Percentiles rank a stretch among this genome's conserved stretches.
These are phyloP conservation scores for Bauhinia variegata DNA, from an alignment of 306 rosid genomes.

Conservation along the genomic window DNA sequence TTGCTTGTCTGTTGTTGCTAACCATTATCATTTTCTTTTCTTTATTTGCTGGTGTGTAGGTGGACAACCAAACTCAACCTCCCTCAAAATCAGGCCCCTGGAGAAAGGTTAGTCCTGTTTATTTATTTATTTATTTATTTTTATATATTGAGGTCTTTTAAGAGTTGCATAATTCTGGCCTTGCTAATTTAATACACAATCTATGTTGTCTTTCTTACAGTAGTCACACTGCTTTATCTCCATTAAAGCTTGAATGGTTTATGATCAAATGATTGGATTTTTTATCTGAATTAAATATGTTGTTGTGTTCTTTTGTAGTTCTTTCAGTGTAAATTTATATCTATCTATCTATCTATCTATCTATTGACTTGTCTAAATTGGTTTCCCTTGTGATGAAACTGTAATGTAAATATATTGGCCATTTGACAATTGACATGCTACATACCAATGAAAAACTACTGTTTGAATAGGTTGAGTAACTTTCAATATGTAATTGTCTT, in stretches of 20 bases:
- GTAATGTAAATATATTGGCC: conserved; percentile 19
- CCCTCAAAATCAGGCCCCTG: conserved; percentile 95
- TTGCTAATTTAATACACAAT: conserved; percentile 7
- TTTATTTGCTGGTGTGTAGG: conserved; percentile 50
- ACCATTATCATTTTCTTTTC: conserved; percentile 28
- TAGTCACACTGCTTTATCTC: conserved; percentile 23
- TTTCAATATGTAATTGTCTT: conserved; percentile 23
- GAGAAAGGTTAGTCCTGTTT: conserved; percentile 83
- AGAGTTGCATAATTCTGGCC: conserved; percentile 11
- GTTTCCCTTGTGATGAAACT: conserved; percentile 29
- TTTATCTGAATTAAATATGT: neutral
- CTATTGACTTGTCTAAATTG: neutral
- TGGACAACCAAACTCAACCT: conserved; percentile 69
- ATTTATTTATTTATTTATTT: conserved; percentile 29
- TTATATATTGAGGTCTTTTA: conserved; percentile 16
- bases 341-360: neutral
- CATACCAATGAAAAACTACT: conserved; percentile 19
- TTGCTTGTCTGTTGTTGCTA: conserved; percentile 35
- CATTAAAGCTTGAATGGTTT: conserved; percentile 27
- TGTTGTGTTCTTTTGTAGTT: conserved; percentile 1
- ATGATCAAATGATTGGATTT: conserved; percentile 9
- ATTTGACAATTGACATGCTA: conserved; percentile 2
- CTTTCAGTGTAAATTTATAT: neutral
- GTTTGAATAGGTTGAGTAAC: conserved; percentile 13
- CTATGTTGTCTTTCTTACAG: conserved; percentile 22